Evolutionary conservation across 129 eudicot species (phyloP), one percentile per base, ranked within the genome.

Genomic region (Ambrosia artemisiifolia): DNA sequence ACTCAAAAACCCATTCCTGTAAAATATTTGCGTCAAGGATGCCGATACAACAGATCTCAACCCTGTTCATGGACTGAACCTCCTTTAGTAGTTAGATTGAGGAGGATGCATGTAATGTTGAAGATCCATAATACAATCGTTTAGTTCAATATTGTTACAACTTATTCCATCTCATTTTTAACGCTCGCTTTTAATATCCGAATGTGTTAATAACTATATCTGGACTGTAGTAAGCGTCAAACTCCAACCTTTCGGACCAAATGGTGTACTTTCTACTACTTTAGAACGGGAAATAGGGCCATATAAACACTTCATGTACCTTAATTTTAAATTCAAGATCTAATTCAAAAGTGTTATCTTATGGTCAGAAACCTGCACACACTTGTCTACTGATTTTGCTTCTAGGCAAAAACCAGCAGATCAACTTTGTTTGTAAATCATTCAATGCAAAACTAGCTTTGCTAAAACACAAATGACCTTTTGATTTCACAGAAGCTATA

Each of bases 1-100:
- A 5, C 69, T 38, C 36, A 28, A 51, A 28, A 51, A 46, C 14
- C 66, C 19, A n/a, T 59, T 48, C 47, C 35, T 84, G 85, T 80
- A 76, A 80, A 80, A 64, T 81, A 78, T 54, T 9, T 17, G 73
- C 57, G n/a, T 53, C 56, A 65, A 54, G 73, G 48, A 28, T 50
- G 67, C 67, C 34, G 69, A 60, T 59, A 68, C 80, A 33, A 56
- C 36, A 28, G 55, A 55, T 75, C 67, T 65, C 66, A 20, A 42
- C 65, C 67, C 65, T 4, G 48, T 67, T 59, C 49, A 35, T 76
- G 75, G 44, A 65, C 65, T 11, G 42, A 42, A 40, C 54, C 35
- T 24, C 56, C 46, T 69, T 59, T 69, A 47, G 69, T 63, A 63
- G 36, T 62, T 77, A 64, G 77, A 40, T 30, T 73, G 35, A 61